Conservation (phyloP, 2,329 filamentous ascomycete genomes). For the Plenodomus lindquistii region DNA sequence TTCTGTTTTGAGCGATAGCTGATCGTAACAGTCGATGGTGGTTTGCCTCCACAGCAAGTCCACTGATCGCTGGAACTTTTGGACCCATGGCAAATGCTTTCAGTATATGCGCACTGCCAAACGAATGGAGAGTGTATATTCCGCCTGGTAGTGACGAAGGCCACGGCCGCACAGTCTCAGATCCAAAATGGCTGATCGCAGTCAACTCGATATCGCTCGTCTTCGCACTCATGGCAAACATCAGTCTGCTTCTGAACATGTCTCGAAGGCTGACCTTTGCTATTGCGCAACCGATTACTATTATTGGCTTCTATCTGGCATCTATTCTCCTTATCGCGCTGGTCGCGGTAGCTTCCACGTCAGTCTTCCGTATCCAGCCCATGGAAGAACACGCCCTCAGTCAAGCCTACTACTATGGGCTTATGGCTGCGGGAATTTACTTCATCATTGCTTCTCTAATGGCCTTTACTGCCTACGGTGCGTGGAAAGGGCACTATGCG, state of each 20-base stretch:
- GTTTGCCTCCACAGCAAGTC: conserved; percentile 63
- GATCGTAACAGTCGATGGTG: conserved; percentile 56
- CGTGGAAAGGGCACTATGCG: conserved; percentile 57
- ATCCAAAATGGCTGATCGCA: conserved; percentile 60
- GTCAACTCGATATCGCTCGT: conserved; percentile 61
- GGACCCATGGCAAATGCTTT: conserved; percentile 61
- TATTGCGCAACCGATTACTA: conserved; percentile 63
- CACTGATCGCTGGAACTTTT: conserved; percentile 60
- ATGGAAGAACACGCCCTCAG: conserved; percentile 53
- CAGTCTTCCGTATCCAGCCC: conserved; percentile 49
- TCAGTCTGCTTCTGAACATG: conserved; percentile 63
- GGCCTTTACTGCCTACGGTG: conserved; percentile 60
- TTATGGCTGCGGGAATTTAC: conserved; percentile 61
- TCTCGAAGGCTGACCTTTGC: conserved; percentile 58
- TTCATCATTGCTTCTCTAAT: conserved; percentile 60
- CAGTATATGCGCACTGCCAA: conserved; percentile 59
- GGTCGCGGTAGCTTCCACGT: conserved; percentile 52
- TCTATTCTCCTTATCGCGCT: conserved; percentile 59
- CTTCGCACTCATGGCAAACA: conserved; percentile 59
- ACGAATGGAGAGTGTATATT: conserved; percentile 60
- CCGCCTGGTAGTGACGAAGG: conserved; percentile 51
- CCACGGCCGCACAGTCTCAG: conserved; percentile 52
- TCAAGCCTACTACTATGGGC: conserved; percentile 63
- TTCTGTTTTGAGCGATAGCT: neutral
- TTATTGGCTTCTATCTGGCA: conserved; percentile 61